Percentiles rank a stretch among this genome's conserved stretches.
Evolutionary conservation across 345 rosid genomes (phyloP).

Genomic region (Salix viminalis): DNA sequence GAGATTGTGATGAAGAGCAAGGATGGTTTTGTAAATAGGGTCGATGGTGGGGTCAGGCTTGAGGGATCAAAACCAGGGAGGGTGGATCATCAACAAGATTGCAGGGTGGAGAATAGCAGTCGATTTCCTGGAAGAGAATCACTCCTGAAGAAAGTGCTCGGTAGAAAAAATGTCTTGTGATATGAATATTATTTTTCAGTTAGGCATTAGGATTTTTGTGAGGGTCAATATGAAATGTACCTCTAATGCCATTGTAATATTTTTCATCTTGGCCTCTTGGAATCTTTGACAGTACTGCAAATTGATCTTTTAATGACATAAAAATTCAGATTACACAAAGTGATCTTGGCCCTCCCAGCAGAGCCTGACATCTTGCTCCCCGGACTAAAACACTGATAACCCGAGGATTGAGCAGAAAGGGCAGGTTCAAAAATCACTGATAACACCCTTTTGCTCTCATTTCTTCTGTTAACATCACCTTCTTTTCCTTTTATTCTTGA

Average conservation of each 20-base stretch:
- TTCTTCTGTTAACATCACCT: neutral
- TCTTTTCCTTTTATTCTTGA: neutral
- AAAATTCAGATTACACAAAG: too few relatives aligned
- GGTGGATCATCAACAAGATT: constrained; percentile 2
- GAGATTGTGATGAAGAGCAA: constrained; percentile 15
- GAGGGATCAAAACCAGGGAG: neutral
- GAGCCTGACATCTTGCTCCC: constrained; percentile 48
- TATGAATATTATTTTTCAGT: neutral
- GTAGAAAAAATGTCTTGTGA: neutral
- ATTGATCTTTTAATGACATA: too few relatives aligned
- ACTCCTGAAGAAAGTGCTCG: constrained; percentile 3
- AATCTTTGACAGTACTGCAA: too few relatives aligned
- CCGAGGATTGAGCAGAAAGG: constrained; percentile 56
- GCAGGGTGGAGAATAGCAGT: constrained; percentile 26
- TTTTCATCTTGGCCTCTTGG: too few relatives aligned
- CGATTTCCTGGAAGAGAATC: constrained; percentile 70
- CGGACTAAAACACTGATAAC: constrained; percentile 59
- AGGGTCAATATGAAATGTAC: too few relatives aligned
- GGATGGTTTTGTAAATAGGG: constrained; percentile 31
- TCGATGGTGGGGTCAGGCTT: neutral
- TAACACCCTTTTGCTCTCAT: neutral
- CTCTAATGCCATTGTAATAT: too few relatives aligned
- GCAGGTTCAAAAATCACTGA: constrained; percentile 22
- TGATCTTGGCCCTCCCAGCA: constrained; percentile 29
- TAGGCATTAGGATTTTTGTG: too few relatives aligned